These are phyloP conservation scores for Lindgomyces ingoldianus DNA, from an alignment of 495 filamentous ascomycete genomes.

Conservation along the genomic window DNA sequence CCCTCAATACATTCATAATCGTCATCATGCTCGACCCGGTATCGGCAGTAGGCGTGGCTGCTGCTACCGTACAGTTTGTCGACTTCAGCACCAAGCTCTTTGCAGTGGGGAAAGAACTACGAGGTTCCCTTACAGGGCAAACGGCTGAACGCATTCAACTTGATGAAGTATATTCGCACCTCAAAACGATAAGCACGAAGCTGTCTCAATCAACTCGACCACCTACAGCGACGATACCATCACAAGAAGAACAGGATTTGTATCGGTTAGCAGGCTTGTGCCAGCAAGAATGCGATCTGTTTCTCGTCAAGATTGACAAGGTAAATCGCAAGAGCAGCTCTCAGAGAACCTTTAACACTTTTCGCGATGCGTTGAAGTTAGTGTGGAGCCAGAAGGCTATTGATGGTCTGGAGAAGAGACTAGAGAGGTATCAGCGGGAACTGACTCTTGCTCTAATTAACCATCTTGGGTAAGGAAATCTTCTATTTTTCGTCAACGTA, in stretches of 20 bases:
- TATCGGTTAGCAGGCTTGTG: not conserved
- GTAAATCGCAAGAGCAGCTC: not conserved
- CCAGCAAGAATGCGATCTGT: not conserved
- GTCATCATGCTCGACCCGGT: slow-evolving; percentile 3
- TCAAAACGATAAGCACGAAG: not conserved
- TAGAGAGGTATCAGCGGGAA: not conserved
- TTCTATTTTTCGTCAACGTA: no score
- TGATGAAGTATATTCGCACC: not conserved
- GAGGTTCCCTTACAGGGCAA: not conserved
- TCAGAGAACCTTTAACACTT: not conserved
- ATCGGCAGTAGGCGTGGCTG: not conserved
- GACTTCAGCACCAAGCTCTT: not conserved
- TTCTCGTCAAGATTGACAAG: not conserved
- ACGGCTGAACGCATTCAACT: not conserved
- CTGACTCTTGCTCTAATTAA: not conserved
- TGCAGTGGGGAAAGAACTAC: not conserved
- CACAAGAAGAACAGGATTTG: slow-evolving; percentile 1
- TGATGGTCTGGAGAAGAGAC: not conserved
- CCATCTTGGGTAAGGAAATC: not conserved
- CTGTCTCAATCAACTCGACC: not conserved
- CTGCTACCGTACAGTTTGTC: not conserved
- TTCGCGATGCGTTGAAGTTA: not conserved
- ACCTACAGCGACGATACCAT: not conserved
- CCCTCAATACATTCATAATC: not conserved
- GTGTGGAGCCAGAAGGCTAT: not conserved